These are phyloP conservation scores for Ophiostoma angusticollis DNA, from an alignment of 2,329 filamentous ascomycete genomes.

Conservation along the genomic window DNA sequence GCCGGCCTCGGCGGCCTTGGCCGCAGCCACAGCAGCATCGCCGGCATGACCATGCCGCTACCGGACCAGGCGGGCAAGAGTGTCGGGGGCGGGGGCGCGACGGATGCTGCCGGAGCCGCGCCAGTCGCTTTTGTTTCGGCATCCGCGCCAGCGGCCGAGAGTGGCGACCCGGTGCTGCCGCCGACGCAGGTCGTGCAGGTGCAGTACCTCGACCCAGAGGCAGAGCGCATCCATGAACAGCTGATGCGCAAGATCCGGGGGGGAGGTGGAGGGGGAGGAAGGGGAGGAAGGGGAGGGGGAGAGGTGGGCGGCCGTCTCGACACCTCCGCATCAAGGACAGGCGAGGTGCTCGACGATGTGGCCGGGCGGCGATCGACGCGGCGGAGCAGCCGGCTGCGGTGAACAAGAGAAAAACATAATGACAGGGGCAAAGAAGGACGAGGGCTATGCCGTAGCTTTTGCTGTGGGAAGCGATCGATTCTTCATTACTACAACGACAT, in stretches of 20 bases:
- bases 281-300: too few species aligned
- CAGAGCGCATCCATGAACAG: conserved; percentile 28
- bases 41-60: conserved; percentile 15
- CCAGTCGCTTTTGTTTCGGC: conserved; percentile 14
- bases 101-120: conserved; percentile 22
- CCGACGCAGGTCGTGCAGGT: conserved; percentile 41
- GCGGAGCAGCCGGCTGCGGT: too few species aligned
- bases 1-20: conserved; percentile 11
- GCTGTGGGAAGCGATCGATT: too few species aligned
- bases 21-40: conserved; percentile 2
- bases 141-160: conserved; percentile 13
- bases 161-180: conserved; percentile 12
- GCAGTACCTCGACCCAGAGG: conserved; percentile 39
- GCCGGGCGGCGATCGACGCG: too few species aligned
- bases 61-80: conserved; percentile 20
- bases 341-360: too few species aligned
- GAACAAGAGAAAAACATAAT: too few species aligned
- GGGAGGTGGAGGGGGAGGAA: too few species aligned
- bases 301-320: too few species aligned
- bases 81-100: conserved; percentile 14
- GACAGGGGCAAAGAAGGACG: too few species aligned
- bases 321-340: too few species aligned
- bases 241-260: conserved; percentile 32
- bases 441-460: too few species aligned
- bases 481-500: too few species aligned